phyloP scores from a whole-genome alignment of 495 filamentous ascomycete genomes.

The Penicillium canescens region DNA sequence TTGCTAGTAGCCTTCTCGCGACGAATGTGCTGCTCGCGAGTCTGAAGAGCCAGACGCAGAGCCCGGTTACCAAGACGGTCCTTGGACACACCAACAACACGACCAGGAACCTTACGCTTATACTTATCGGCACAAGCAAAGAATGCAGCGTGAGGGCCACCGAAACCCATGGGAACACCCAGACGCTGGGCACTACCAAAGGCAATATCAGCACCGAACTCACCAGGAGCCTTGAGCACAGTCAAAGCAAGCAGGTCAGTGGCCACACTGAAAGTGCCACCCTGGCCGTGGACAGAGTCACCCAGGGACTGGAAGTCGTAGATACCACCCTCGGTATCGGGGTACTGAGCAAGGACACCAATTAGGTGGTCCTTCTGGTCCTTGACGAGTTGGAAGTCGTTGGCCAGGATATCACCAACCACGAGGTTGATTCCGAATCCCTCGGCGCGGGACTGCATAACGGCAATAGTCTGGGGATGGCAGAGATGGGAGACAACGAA shows the following conservation, averaged over 20 bases:
- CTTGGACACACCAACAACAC: constrained; percentile 90
- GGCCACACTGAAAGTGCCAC: constrained; percentile 82
- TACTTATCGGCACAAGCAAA: constrained; percentile 91
- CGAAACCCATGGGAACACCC: constrained; percentile 91
- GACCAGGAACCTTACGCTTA: constrained; percentile 95
- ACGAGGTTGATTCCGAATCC: constrained; percentile 87
- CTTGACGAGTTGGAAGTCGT: constrained; percentile 63
- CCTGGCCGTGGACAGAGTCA: constrained; percentile 75
- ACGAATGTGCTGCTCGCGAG: constrained; percentile 94
- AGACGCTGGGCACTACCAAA: constrained; percentile 96
- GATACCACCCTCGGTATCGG: constrained; percentile 83
- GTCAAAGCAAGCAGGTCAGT: constrained; percentile 93
- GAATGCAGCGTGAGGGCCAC: constrained; percentile 96
- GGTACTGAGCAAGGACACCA: constrained; percentile 93
- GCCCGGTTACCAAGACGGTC: constrained; percentile 83
- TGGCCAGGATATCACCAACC: constrained; percentile 66
- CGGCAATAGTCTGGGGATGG: constrained; percentile 87
- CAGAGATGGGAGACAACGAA: constrained; percentile 82
- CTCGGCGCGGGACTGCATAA: constrained; percentile 84
- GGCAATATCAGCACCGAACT: constrained; percentile 96
- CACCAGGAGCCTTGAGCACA: constrained; percentile 84
- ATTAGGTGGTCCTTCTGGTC: constrained; percentile 80
- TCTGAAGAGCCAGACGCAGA: constrained; percentile 88
- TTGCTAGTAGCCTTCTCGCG: constrained; percentile 99
- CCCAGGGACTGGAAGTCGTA: constrained; percentile 72